These are phyloP conservation scores for Cladosporium colombiae DNA, from an alignment of 2,329 filamentous ascomycete species.

Conservation along the genomic window DNA sequence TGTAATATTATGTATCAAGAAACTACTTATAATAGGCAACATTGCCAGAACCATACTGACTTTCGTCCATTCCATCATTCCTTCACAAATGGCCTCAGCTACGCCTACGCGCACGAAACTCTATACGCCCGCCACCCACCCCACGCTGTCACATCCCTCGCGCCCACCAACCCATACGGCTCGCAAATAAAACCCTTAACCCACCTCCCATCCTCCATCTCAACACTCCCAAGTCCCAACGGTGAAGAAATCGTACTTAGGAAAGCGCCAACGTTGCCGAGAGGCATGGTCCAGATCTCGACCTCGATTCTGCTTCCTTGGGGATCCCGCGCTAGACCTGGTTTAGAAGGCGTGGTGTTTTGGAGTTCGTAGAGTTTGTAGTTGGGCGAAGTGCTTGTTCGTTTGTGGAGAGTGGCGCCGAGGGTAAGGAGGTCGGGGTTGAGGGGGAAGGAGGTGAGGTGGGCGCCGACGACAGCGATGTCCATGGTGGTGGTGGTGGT, in stretches of 20 bases:
- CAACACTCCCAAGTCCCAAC: not conserved
- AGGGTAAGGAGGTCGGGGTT: not conserved
- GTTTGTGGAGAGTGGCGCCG: not conserved
- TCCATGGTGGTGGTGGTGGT: not conserved
- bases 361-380: slow-evolving; percentile 1
- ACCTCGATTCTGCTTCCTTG: not conserved
- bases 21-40: not conserved
- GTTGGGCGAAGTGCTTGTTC: not conserved
- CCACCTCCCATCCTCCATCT: not conserved
- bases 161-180: not conserved
- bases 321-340: not conserved
- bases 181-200: slow-evolving; percentile 1
- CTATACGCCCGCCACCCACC: not conserved
- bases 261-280: not conserved
- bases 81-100: no score
- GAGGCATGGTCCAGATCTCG: not conserved
- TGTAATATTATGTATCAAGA: slow-evolving; percentile 2
- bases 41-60: not conserved
- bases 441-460: slow-evolving; percentile 3
- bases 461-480: slow-evolving; percentile 8
- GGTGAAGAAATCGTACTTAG: not conserved
- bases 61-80: not conserved
- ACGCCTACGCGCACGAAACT: not conserved
- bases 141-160: not conserved
- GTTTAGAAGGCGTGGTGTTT: not conserved